Evolutionary conservation across 495 filamentous ascomycete species (phyloP).

Genomic region (Penicilliopsis zonata): DNA sequence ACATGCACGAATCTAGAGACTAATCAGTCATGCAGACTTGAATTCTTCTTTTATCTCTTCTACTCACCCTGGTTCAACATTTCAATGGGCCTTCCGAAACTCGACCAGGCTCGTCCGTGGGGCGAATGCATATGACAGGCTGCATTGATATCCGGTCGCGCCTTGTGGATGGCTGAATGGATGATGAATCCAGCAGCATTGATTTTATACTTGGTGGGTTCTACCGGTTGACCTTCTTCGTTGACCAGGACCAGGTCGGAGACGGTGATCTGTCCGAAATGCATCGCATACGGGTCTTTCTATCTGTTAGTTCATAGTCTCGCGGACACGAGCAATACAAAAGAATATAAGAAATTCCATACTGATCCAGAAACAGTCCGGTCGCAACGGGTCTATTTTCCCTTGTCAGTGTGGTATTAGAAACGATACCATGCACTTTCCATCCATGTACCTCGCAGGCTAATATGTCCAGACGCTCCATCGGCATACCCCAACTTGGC

Average conservation of each 20-base stretch:
- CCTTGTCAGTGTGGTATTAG: too few relatives aligned
- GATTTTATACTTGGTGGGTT: slow-evolving; percentile 44
- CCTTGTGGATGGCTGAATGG: slow-evolving; percentile 53
- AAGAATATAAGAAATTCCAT: too few relatives aligned
- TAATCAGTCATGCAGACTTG: too few relatives aligned
- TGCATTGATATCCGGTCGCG: slow-evolving; percentile 59
- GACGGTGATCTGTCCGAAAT: too few relatives aligned
- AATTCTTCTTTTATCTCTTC: too few relatives aligned
- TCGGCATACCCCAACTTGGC: slow-evolving; percentile 57
- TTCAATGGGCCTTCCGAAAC: too few relatives aligned
- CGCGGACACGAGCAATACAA: too few relatives aligned
- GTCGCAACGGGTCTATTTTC: slow-evolving; percentile 65
- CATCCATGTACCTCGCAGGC: slow-evolving; percentile 63
- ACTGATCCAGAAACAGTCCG: slow-evolving; percentile 59
- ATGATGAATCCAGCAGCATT: slow-evolving; percentile 63
- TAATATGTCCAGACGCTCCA: slow-evolving; percentile 50
- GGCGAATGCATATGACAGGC: slow-evolving; percentile 64
- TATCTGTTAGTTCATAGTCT: too few relatives aligned
- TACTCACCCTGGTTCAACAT: too few relatives aligned
- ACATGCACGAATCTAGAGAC: slow-evolving; percentile 62
- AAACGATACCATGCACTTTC: too few relatives aligned
- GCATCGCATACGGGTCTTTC: too few relatives aligned
- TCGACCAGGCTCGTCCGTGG: slow-evolving; percentile 58
- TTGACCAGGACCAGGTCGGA: slow-evolving; percentile 64
- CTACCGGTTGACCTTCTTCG: slow-evolving; percentile 52